phyloP scores from a whole-genome alignment of 2,329 filamentous ascomycete genomes.

The Grosmannia serpens region DNA sequence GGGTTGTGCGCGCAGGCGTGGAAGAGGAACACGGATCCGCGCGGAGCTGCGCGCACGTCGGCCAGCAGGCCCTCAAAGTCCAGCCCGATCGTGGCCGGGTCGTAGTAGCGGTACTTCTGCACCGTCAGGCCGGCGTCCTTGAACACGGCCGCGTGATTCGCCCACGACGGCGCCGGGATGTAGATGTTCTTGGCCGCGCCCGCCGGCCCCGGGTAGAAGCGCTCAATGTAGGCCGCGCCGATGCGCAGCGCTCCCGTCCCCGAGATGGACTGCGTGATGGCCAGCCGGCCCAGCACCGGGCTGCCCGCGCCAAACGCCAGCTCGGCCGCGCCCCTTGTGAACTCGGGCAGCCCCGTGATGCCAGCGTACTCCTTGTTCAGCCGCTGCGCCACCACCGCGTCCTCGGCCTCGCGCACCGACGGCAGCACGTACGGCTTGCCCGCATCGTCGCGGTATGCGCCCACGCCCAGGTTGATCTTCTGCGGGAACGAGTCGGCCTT shows the following conservation, averaged over 20 bases:
- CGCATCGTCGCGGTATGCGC: constrained; percentile 95
- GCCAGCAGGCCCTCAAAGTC: constrained; percentile 90
- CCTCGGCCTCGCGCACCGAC: constrained; percentile 80
- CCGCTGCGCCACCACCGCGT: constrained; percentile 65
- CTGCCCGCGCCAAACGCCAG: constrained; percentile 80
- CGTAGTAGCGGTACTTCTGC: constrained; percentile 96
- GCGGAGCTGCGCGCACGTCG: constrained; percentile 81
- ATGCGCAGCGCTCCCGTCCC: constrained; percentile 94
- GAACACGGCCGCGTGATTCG: constrained; percentile 96
- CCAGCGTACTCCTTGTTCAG: constrained; percentile 97
- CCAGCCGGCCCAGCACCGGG: constrained; percentile 64
- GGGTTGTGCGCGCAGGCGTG: constrained; percentile 98
- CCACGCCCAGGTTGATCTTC: constrained; percentile 98
- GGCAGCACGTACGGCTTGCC: constrained; percentile 97
- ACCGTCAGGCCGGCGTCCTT: constrained; percentile 83
- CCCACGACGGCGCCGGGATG: constrained; percentile 93
- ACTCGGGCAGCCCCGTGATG: constrained; percentile 90
- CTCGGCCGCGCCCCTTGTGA: constrained; percentile 82
- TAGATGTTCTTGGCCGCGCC: constrained; percentile 68
- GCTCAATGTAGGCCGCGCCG: constrained; percentile 82
- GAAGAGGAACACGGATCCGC: constrained; percentile 80
- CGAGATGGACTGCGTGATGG: constrained; percentile 95
- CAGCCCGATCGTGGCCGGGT: constrained; percentile 95
- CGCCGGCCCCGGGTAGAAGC: constrained; percentile 72
- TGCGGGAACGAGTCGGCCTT: constrained; percentile 87